phyloP scores from a whole-genome alignment of 345 rosid genomes.

The Draba incana region DNA sequence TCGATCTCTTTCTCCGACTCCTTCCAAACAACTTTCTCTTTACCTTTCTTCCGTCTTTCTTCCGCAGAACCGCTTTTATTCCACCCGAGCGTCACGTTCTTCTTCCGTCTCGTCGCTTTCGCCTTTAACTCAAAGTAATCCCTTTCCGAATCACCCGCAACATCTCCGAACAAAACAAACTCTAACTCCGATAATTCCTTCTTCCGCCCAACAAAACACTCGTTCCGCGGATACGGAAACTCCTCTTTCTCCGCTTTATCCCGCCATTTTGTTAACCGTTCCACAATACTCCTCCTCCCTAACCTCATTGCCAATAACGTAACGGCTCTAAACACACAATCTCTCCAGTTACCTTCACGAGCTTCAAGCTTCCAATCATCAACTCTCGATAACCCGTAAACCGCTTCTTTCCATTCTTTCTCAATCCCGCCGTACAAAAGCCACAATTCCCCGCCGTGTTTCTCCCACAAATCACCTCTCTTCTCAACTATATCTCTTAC shows the following conservation, averaged over 20 bases:
- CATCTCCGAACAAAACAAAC: constrained; percentile 84
- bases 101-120: constrained; percentile 60
- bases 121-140: constrained; percentile 89
- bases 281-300: constrained; percentile 92
- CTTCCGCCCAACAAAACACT: constrained; percentile 82
- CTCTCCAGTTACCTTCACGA: constrained; percentile 91
- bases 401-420: constrained; percentile 94
- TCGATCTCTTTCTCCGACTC: constrained; percentile 96
- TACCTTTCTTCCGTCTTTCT: constrained; percentile 70
- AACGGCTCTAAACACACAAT: constrained; percentile 74
- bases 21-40: constrained; percentile 91
- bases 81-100: constrained; percentile 74
- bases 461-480: constrained; percentile 95
- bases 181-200: constrained; percentile 88
- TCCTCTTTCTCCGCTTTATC: constrained; percentile 84
- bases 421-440: constrained; percentile 80
- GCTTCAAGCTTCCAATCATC: constrained; percentile 96
- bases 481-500: constrained; percentile 94
- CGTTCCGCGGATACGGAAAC: constrained; percentile 84
- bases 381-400: constrained; percentile 63
- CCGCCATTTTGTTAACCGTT: constrained; percentile 78
- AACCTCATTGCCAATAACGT: constrained; percentile 71
- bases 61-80: constrained; percentile 54
- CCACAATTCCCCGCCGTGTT: constrained; percentile 90
- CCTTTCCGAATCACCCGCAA: constrained; percentile 69